Conservation (phyloP, 2,329 filamentous ascomycete genomes). For the Penicillium sp. region DNA sequence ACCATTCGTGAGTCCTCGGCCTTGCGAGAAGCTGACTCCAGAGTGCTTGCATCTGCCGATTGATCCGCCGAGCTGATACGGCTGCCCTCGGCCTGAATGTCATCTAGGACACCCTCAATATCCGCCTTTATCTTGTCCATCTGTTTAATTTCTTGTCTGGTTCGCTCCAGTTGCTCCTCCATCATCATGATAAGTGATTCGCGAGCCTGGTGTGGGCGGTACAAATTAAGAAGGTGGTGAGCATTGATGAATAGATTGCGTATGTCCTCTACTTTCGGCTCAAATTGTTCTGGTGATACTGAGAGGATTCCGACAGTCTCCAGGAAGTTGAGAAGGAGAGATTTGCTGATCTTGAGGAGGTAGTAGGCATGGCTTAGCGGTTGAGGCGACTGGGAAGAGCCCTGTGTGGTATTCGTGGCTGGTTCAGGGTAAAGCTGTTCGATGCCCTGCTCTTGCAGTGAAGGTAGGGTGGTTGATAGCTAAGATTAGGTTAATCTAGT, state of each 20-base stretch:
- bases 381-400: slow-evolving; percentile 36
- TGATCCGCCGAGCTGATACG: slow-evolving; percentile 17
- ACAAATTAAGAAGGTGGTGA: slow-evolving; percentile 91
- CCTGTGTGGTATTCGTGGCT: slow-evolving; percentile 56
- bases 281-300: slow-evolving; percentile 65
- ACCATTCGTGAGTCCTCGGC: slow-evolving; percentile 34
- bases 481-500: slow-evolving; percentile 16
- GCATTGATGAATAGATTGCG: slow-evolving; percentile 85
- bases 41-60: slow-evolving; percentile 1
- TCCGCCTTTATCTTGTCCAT: slow-evolving; percentile 72
- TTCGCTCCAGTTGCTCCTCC: slow-evolving; percentile 76
- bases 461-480: slow-evolving; percentile 62
- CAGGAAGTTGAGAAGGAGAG: slow-evolving; percentile 82
- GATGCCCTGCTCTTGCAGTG: slow-evolving; percentile 70
- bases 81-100: slow-evolving; percentile 32
- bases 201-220: slow-evolving; percentile 86
- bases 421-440: slow-evolving; percentile 64
- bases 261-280: slow-evolving; percentile 74
- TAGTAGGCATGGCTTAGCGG: slow-evolving; percentile 57
- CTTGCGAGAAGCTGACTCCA: slow-evolving; percentile 9
- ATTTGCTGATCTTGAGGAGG: slow-evolving; percentile 78
- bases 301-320: slow-evolving; percentile 74
- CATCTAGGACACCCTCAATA: slow-evolving; percentile 50
- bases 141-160: slow-evolving; percentile 73
- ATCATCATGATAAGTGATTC: slow-evolving; percentile 85